Evolutionary conservation across 177 flowering plant genomes (phyloP), one percentile per base, ranked within the genome.

Genomic region (Vitis hybrid): DNA sequence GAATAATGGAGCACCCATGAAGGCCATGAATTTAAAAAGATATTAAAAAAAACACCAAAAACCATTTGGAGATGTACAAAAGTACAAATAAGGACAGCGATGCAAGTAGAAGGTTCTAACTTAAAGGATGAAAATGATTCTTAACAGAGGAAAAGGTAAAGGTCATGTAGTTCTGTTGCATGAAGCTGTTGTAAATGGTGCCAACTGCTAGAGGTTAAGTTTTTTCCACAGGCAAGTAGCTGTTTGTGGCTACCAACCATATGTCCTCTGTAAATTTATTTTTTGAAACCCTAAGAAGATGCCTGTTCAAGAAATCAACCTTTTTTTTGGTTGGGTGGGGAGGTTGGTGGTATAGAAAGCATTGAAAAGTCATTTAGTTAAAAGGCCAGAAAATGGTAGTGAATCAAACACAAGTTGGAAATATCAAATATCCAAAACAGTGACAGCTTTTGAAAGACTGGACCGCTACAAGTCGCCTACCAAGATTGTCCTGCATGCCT

Each of bases 41-140:
- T 1, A 35, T 6, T 40, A 40, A 40, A 11, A 60, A 60, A 30
- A 32, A 60, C 27, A 9, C 9, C 5, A 3, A 21, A 60, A 14
- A 27, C 32, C 21, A 54, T 18, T 52, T 65, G 17, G 56, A 48
- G 11, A 51, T 40, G 52, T 21, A 50, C 4, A 8, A 64, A 57
- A 69, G 60, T 58, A 51, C 68, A 69, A 69, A 64, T 14, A 57
- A 30, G 9, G 77, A 74, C 77, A 74, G 71, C 59, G 52, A 70
- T 70, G 74, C 64, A 8, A n/a, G 68, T 67, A 51, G 71, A 75
- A 71, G 59, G 64, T 71, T 67, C 74, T 50, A 55, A 18, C 21
- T 32, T 40, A 7, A 40, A 40, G 46, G 46, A 7, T 40, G 46
- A 40, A 0, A 40, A 40, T 40, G 56, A 56, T 66, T 40, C 14